Base-by-base conservation (phyloP, 2,329 filamentous ascomycete species). In the Acephala macrosclerotiorum region DNA sequence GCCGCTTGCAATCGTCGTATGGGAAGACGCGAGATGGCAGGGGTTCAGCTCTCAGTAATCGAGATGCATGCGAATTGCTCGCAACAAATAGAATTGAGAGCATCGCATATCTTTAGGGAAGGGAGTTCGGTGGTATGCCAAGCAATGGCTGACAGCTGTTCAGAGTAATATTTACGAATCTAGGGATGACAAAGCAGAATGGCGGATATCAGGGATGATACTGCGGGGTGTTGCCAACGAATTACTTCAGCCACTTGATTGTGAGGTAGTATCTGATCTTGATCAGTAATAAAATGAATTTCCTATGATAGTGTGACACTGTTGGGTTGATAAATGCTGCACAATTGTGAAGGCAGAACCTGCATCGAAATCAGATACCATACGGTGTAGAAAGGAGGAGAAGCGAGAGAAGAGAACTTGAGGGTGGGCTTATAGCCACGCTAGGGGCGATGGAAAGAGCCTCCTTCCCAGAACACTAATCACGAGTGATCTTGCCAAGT, bases 1-100 rank as follows among this genome's bases (percentile, higher is more conserved):
- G 45, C 45, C 45, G n/a, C 25, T n/a, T 49, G 45, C n/a, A 25
- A 25, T 49, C 18, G 45, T 25, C 45, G n/a, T 49, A 49, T 49
- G 20, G 11, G n/a, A 49, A 22, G 2, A 25, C 45, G 20, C 18
- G 25, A 25, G 2, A 22, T 22, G 45, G 20, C 45, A 22, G 20
- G 45, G 45, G n/a, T 22, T 22, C 45, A 49, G 38, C 38, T 22
- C 42, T 45, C 45, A 42, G 45, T 49, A 49, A 49, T 22, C 45
- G 20, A 45, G 45, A 49, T 49, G 45, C 45, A 49, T 49, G 45
- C n/a, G 12, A 11, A 9, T 12, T 22, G 7, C 40, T 18, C 40
- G 40, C 40, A 42, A 42, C 40, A 42, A 42, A 18, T 42, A 1
- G 40, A 42, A 18, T 42, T n/a, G 16, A 42, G 40, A 42, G 16